Evolutionary conservation across 768 basidiomycete species (phyloP), one percentile per base, ranked within the genome.

Genomic region (Lactarius trivialis): DNA sequence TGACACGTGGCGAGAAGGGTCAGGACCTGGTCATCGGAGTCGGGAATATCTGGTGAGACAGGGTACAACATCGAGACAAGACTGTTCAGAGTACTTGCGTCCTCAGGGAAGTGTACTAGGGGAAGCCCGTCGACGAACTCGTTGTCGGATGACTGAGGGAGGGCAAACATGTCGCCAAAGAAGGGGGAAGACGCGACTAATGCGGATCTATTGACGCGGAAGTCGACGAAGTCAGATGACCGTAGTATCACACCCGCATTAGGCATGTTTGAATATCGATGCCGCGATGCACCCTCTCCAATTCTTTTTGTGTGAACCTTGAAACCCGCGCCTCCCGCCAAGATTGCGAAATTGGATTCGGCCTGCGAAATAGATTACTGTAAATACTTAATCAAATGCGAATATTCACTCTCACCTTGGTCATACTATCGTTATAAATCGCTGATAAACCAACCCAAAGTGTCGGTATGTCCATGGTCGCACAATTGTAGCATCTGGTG

Each of bases 101-200:
- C 17, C 37, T 56, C 60, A 4, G 60, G 6, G 21, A 57, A 37
- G 1, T 24, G 48, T 4, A 65, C 54, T n/a, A 60, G 37, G 11
- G 45, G 60, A 8, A 65, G 54, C 7, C 60, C 60, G 49, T 63
- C 24, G n/a, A 39, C 15, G 19, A n/a, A 6, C n/a, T 37, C 41
- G 6, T 33, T 21, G 24, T 55, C n/a, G 4, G 39, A 17, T 26
- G 70, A 32, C 39, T 56, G 60, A 17, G 67, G 68, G 17, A 67
- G 19, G 32, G 66, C 48, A 58, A 73, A 66, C 72, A 75, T 73
- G 62, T 68, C 68, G 26, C 52, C 58, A 59, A 73, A 75, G 37
- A 74, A 53, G 9, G 72, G 65, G 14, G 74, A 73, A 5, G 71
- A 69, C 33, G 67, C 62, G 28, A 65, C 41, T 33, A 75, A 70